A percentile compares a stretch with the other conserved stretches of the same genome.
Evolutionary conservation across 768 basidiomycete genomes (phyloP).

Genomic region (Podaxis sp.): DNA sequence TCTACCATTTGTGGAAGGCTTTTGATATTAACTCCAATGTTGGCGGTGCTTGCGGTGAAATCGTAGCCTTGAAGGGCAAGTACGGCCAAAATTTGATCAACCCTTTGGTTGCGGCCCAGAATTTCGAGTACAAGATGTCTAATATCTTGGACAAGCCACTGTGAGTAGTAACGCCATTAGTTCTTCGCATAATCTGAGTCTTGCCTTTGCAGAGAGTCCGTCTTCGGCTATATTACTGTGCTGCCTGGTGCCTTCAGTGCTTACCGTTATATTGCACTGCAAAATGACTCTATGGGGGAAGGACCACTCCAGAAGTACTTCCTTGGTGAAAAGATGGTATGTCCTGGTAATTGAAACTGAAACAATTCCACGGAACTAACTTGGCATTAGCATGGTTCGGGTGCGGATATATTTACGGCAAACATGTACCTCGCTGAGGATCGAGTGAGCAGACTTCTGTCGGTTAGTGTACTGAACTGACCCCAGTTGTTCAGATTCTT

Average conservation of each 20-base stretch:
- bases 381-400: constrained; percentile 61
- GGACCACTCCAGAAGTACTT: constrained; percentile 96
- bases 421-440: constrained; percentile 97
- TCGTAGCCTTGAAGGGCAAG: constrained; percentile 86
- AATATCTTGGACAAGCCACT: constrained; percentile 92
- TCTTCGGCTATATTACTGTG: constrained; percentile 95
- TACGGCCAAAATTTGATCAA: constrained; percentile 77
- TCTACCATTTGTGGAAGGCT: constrained; percentile 94
- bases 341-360: constrained; percentile 15
- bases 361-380: neutral
- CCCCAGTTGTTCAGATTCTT: constrained; percentile 54
- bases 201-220: constrained; percentile 49
- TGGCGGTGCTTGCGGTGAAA: constrained; percentile 94
- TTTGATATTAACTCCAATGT: constrained; percentile 91
- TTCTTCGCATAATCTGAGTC: neutral
- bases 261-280: constrained; percentile 85
- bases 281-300: constrained; percentile 78
- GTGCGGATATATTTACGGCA: constrained; percentile 88
- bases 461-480: neutral
- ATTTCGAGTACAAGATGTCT: constrained; percentile 93
- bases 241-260: constrained; percentile 91
- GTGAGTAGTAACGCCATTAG: constrained; percentile 23
- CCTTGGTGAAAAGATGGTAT: constrained; percentile 88
- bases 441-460: constrained; percentile 39
- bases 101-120: constrained; percentile 71